Conservation (phyloP, 805 yeast species). For the Kuraishia capsulata region DNA sequence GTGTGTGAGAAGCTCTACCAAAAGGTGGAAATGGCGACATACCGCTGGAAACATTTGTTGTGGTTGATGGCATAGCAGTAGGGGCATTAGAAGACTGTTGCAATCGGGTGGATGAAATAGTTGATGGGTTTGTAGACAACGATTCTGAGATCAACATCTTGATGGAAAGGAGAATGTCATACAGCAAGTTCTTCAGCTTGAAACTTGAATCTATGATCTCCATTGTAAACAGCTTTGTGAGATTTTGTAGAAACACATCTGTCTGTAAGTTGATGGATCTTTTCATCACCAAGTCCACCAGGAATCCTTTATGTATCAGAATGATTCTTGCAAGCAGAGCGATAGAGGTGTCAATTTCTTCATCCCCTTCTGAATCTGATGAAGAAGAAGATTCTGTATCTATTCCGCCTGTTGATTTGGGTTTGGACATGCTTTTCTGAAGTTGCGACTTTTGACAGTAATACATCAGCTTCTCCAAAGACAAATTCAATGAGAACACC, state of each 20-base stretch:
- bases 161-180: constrained; percentile 49
- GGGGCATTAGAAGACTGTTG: not conserved
- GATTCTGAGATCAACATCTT: constrained; percentile 27
- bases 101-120: constrained; percentile 8
- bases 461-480: constrained; percentile 28
- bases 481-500: constrained; percentile 28
- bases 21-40: no score
- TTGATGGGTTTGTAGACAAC: constrained; percentile 6
- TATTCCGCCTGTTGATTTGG: not conserved
- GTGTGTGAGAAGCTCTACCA: not conserved
- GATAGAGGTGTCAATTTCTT: constrained; percentile 23
- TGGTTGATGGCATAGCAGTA: not conserved
- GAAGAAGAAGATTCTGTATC: not conserved
- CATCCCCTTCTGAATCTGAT: constrained; percentile 1
- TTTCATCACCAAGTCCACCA: constrained; percentile 35
- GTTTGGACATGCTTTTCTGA: not conserved
- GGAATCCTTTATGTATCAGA: constrained; percentile 45
- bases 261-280: constrained; percentile 29
- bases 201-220: constrained; percentile 32
- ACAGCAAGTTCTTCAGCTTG: constrained; percentile 44
- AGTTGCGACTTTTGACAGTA: constrained; percentile 11
- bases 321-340: constrained; percentile 44
- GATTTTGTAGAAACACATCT: constrained; percentile 36
- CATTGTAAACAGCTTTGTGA: constrained; percentile 36
- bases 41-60: not conserved